phyloP scores from a whole-genome alignment of 768 basidiomycete species.

The Ramaria sp. region DNA sequence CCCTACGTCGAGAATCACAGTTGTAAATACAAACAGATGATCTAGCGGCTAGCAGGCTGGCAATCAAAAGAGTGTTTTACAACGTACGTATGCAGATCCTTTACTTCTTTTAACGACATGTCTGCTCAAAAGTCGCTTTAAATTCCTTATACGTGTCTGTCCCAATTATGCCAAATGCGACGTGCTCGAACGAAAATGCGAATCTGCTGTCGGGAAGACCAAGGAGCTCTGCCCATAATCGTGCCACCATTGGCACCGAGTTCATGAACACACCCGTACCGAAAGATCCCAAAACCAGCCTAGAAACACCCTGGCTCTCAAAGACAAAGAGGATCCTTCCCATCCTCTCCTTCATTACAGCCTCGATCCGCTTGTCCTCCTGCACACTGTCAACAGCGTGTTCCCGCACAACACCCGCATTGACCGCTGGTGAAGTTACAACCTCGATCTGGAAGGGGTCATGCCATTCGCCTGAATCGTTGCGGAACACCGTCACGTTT shows the following conservation, averaged over 20 bases:
- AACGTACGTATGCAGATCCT: too few relatives aligned
- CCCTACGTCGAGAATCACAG: too few relatives aligned
- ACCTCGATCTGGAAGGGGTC: conserved; percentile 53
- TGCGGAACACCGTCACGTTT: conserved; percentile 46
- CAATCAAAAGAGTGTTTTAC: too few relatives aligned
- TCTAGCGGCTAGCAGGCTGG: too few relatives aligned
- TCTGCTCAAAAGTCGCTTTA: conserved; percentile 23
- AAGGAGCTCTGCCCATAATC: conserved; percentile 55
- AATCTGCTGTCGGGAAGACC: conserved; percentile 40
- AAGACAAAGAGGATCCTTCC: conserved; percentile 54
- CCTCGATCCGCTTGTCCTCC: conserved; percentile 32
- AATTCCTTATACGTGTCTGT: conserved; percentile 35
- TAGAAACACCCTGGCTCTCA: conserved; percentile 44
- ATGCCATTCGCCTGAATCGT: conserved; percentile 47
- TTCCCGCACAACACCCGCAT: conserved; percentile 42
- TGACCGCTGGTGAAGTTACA: conserved; percentile 65
- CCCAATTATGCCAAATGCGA: conserved; percentile 60
- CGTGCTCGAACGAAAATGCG: conserved; percentile 41
- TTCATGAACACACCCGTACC: conserved; percentile 74
- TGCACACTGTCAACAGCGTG: conserved; percentile 15
- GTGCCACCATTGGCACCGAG: conserved; percentile 43
- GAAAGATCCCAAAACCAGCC: conserved; percentile 62
- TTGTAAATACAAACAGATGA: too few relatives aligned
- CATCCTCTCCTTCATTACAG: conserved; percentile 61
- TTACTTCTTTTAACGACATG: background rate